Percentiles rank a stretch among this genome's conserved stretches.
These are phyloP conservation scores for Chloris gayana DNA, from an alignment of 176 grass and related monocot species.

Conservation along the genomic window DNA sequence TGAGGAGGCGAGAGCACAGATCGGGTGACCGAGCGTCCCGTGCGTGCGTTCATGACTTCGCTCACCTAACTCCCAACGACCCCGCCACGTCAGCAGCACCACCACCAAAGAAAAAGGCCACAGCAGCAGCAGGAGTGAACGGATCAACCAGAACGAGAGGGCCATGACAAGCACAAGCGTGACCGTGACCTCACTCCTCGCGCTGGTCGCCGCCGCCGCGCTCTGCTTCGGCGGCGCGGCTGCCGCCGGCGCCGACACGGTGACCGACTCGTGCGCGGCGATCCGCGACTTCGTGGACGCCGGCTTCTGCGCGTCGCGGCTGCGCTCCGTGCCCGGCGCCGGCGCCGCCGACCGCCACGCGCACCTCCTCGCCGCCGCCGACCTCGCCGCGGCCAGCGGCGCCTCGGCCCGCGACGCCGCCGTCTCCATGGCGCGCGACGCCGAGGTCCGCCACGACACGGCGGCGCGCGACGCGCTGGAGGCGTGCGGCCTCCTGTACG, in stretches of 20 bases:
- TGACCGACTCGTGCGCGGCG: conserved; percentile 32
- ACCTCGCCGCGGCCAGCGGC: conserved; percentile 39
- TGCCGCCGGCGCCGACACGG: background rate
- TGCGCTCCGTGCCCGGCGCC: conserved; percentile 1
- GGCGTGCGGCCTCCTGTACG: conserved; percentile 57
- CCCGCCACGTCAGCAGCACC: too few relatives aligned
- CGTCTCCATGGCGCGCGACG: background rate
- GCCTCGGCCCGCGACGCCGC: background rate
- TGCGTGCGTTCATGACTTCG: background rate
- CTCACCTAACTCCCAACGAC: conserved; percentile 12
- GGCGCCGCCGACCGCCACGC: conserved; percentile 22
- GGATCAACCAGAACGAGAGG: too few relatives aligned
- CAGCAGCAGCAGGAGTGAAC: background rate
- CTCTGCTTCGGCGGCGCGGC: background rate
- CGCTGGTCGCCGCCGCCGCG: background rate
- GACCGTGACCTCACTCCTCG: background rate
- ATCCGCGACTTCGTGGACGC: conserved; percentile 56
- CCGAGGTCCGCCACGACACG: background rate
- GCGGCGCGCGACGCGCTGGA: conserved; percentile 18
- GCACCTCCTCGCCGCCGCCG: conserved; percentile 45
- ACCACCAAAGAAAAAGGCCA: background rate
- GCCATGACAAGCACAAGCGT: background rate
- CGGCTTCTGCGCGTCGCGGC: conserved; percentile 30
- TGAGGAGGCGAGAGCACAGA: background rate
- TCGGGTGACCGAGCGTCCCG: background rate